Evolutionary conservation across 257 asterid genomes (phyloP).

Genomic region (Anisodus tanguticus): DNA sequence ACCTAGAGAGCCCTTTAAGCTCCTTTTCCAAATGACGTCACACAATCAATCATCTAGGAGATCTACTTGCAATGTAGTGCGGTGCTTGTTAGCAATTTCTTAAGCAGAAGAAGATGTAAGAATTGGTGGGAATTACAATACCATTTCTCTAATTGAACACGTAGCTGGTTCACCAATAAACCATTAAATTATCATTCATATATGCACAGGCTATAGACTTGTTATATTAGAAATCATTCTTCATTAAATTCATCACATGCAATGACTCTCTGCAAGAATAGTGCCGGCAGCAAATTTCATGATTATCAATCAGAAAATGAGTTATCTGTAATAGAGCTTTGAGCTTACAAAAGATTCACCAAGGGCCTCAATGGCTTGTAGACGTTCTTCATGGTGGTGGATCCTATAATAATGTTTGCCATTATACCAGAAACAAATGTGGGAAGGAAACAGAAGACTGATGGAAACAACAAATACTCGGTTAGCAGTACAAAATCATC

Average conservation of each 20-base stretch:
- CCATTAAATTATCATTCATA: background rate
- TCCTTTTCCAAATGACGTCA: slow-evolving; percentile 5
- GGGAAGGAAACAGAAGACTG: slow-evolving; percentile 1
- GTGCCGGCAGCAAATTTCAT: slow-evolving; percentile 19
- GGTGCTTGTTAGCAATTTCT: background rate
- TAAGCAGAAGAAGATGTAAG: background rate
- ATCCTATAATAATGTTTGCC: slow-evolving; percentile 51
- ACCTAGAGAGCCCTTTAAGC: slow-evolving; percentile 12
- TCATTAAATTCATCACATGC: background rate
- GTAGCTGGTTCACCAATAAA: background rate
- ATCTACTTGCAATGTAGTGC: slow-evolving; percentile 14
- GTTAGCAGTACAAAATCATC: slow-evolving; percentile 39
- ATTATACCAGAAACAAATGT: background rate
- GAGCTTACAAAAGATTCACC: slow-evolving; percentile 72
- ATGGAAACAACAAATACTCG: slow-evolving; percentile 23
- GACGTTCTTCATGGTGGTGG: slow-evolving; percentile 96
- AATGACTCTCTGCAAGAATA: background rate
- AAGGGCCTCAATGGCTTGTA: slow-evolving; percentile 79
- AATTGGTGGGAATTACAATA: background rate
- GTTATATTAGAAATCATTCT: slow-evolving; percentile 5
- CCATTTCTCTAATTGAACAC: background rate
- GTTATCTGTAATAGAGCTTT: slow-evolving; percentile 25
- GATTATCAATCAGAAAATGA: slow-evolving; percentile 19
- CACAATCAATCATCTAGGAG: slow-evolving; percentile 23
- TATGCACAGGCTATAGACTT: background rate